A percentile compares a stretch with the other conserved stretches of the same genome.
Conservation (phyloP, 2,329 filamentous ascomycete genomes). For the Pestalotiopsis sp. region DNA sequence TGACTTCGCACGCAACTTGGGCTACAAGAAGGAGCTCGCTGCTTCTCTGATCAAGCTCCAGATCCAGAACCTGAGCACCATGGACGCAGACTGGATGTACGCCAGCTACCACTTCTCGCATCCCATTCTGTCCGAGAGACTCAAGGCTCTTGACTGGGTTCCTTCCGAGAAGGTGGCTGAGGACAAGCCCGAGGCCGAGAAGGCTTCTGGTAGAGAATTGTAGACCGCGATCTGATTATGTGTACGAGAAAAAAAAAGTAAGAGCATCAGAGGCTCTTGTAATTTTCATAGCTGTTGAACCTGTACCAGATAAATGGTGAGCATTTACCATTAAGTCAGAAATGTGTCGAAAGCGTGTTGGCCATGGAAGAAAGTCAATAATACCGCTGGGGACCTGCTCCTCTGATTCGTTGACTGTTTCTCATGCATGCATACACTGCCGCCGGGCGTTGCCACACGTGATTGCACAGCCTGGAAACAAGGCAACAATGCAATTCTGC, state of each 20-base stretch:
- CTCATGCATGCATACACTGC: not conserved
- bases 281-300: not conserved
- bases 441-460: not conserved
- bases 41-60: constrained; percentile 94
- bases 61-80: constrained; percentile 95
- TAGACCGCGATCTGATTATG: not conserved
- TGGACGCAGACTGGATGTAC: constrained; percentile 99
- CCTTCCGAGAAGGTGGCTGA: constrained; percentile 59
- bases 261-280: not conserved
- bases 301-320: not conserved
- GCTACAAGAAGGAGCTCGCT: constrained; percentile 82
- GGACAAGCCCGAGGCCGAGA: constrained; percentile 56
- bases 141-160: constrained; percentile 89
- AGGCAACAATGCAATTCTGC: not conserved
- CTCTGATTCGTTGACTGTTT: not conserved
- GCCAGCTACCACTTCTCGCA: constrained; percentile 99
- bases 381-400: not conserved
- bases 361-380: too few species aligned
- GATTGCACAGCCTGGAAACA: not conserved
- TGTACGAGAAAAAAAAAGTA: not conserved
- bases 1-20: constrained; percentile 81
- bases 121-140: constrained; percentile 89
- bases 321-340: too few species aligned
- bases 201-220: constrained; percentile 73
- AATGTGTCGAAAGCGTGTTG: too few species aligned